phyloP scores from a whole-genome alignment of 1,284 basidiomycete species.

The Moniliophthora roreri region DNA sequence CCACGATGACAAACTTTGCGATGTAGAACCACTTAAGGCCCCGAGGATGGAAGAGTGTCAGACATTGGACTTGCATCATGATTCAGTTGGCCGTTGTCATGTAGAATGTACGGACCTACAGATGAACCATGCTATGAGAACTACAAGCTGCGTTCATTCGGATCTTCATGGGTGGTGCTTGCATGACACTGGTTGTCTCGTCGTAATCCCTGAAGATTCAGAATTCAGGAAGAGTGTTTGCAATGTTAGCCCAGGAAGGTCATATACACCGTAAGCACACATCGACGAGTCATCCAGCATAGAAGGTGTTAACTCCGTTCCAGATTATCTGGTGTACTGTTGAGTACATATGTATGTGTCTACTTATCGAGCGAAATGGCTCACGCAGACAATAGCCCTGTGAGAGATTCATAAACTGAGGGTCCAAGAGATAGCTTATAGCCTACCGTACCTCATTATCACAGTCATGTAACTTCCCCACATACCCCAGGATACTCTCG shows the following conservation, averaged over 20 bases:
- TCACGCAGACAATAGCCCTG: slow-evolving; percentile 23
- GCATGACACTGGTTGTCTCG: slow-evolving; percentile 18
- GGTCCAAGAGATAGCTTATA: not conserved
- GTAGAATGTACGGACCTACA: slow-evolving; percentile 1
- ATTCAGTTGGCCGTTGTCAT: not conserved
- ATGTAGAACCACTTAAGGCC: slow-evolving; percentile 18
- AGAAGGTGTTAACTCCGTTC: slow-evolving; percentile 25
- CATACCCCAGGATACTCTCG: slow-evolving; percentile 18
- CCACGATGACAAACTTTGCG: slow-evolving; percentile 16
- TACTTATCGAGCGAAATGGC: too few species aligned
- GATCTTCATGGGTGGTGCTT: slow-evolving; percentile 13
- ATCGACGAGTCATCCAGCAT: slow-evolving; percentile 21
- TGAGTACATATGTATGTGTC: too few species aligned
- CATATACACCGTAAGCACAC: slow-evolving; percentile 20
- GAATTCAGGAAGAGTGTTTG: slow-evolving; percentile 23
- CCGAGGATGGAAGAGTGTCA: slow-evolving; percentile 17
- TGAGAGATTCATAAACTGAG: not conserved
- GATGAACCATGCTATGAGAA: slow-evolving; percentile 16
- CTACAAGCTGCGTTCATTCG: slow-evolving; percentile 13
- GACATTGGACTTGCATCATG: slow-evolving; percentile 9
- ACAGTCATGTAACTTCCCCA: slow-evolving; percentile 25
- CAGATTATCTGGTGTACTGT: slow-evolving; percentile 24
- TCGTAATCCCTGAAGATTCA: slow-evolving; percentile 19
- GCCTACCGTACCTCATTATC: slow-evolving; percentile 15
- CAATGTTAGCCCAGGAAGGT: slow-evolving; percentile 21